Evolutionary conservation across 176 grass and related monocot species (phyloP), one percentile per base, ranked within the genome.

Genomic region (Olyra latifolia): DNA sequence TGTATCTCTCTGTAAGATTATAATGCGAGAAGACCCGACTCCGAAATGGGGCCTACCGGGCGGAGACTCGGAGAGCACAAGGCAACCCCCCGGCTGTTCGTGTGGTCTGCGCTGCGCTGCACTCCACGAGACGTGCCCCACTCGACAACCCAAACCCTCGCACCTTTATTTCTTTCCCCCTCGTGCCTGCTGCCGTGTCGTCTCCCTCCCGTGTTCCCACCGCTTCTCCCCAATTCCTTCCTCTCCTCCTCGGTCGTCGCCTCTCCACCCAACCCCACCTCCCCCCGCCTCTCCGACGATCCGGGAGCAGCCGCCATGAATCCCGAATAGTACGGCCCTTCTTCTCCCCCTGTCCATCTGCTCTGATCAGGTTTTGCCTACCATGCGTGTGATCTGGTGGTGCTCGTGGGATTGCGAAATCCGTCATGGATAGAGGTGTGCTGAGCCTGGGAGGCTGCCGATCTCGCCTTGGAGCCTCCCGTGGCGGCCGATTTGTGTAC

Each of bases 321-420:
- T 17, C 87, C 82, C 56, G 77, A 89, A 61, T 89, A 89, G 87
- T 89, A 85, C 61, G 77, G 0, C 12, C 38, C 44, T 8, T 8
- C 62, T 41, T 4, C 62, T 41, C 70, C 49, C 59, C 58, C 49
- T 40, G 42, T 41, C 16, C 57, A 16, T 17, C 54, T 12, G 39
- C 15, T 29, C 12, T 15, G 9, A 14, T 29, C 27, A 16, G 13
- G 25, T 61, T 30, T 48, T 48, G 56, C 25, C 25, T 25, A 13
- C 23, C 12, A 2, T 29, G 58, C 7, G 28, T 13, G 67, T 0
- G 75, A 44, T 53, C 71, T 9, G 17, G 23, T 56, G 16, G 8
- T 9, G 66, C 45, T 72, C 11, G 7, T 12, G 35, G 52, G 28
- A 5, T 41, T 9, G 17, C 7, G 2, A 10, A 74, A 62, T 61